Evolutionary conservation across 768 basidiomycete species (phyloP).

Genomic region (Phylloporus rhodoxanthus): DNA sequence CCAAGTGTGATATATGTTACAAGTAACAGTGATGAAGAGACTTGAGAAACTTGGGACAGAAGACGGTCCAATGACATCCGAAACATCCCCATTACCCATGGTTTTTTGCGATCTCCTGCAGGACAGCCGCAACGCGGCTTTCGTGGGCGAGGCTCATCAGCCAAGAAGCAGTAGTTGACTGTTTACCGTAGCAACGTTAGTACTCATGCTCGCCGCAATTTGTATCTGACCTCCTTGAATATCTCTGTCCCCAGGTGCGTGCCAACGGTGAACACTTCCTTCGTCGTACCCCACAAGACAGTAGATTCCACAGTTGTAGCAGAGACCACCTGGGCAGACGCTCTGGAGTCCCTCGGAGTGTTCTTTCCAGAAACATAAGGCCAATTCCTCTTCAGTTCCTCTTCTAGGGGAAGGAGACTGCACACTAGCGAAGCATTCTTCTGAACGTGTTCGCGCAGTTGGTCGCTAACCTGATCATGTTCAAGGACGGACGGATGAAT

Average conservation of each 20-base stretch:
- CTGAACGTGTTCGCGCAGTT: constrained; percentile 33
- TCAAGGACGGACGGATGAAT: constrained; percentile 57
- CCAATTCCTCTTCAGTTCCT: constrained; percentile 45
- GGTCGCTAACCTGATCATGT: constrained; percentile 34
- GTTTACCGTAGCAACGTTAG: constrained; percentile 8
- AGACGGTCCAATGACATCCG: neutral
- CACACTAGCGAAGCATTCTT: constrained; percentile 42
- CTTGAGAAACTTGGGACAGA: neutral
- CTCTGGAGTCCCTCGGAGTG: constrained; percentile 6
- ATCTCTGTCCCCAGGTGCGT: constrained; percentile 17
- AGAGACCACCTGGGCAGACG: constrained; percentile 5
- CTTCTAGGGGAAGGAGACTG: constrained; percentile 46
- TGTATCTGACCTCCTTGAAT: constrained; percentile 19
- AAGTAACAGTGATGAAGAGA: neutral
- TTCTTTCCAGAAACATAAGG: constrained; percentile 31
- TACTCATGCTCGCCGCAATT: constrained; percentile 3
- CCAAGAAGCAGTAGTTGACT: constrained; percentile 20
- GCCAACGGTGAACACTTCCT: constrained; percentile 12
- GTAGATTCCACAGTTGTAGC: constrained; percentile 1
- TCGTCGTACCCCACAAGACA: constrained; percentile 14
- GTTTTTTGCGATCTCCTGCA: constrained; percentile 15
- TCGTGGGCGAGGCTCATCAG: constrained; percentile 21
- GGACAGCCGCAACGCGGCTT: constrained; percentile 19
- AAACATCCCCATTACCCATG: neutral
- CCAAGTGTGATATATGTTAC: neutral